Percentiles rank a stretch among this genome's conserved stretches.
phyloP scores from a whole-genome alignment of 225 moss, liverwort and hornwort genomes.

The Bryoerythrophyllum caledonicum region DNA sequence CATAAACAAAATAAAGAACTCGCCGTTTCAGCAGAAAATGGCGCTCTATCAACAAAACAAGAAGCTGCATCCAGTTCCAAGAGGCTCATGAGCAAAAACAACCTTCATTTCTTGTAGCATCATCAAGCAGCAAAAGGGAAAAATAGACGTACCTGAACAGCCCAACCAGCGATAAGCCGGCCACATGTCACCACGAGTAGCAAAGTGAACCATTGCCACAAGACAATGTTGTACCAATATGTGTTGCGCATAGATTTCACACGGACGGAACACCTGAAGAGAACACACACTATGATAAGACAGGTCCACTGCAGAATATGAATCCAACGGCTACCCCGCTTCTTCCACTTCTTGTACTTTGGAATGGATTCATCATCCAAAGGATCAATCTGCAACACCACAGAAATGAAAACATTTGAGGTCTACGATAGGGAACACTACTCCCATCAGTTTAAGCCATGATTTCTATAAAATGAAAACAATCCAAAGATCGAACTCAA shows the following conservation, averaged over 20 bases:
- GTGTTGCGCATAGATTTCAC: conserved; percentile 52
- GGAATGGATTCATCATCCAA: conserved; percentile 96
- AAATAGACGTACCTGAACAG: conserved; percentile 64
- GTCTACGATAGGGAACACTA: too few species aligned
- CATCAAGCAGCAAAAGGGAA: conserved; percentile 9
- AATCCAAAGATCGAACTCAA: too few species aligned
- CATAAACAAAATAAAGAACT: conserved; percentile 98
- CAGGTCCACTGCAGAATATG: conserved; percentile 63
- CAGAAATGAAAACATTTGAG: too few species aligned
- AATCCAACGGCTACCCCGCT: conserved; percentile 63
- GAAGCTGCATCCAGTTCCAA: conserved; percentile 83
- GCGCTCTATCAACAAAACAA: conserved; percentile 90
- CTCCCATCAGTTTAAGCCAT: too few species aligned
- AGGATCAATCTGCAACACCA: conserved; percentile 66
- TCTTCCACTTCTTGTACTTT: conserved; percentile 78
- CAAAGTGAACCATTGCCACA: conserved; percentile 98
- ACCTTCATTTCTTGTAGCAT: background rate
- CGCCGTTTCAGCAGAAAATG: conserved; percentile 95
- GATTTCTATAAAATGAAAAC: too few species aligned
- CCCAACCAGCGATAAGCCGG: conserved; percentile 93
- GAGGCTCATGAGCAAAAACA: conserved; percentile 29
- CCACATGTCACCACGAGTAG: conserved; percentile 88
- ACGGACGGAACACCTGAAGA: conserved; percentile 74
- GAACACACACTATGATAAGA: conserved; percentile 58
- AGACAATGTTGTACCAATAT: conserved; percentile 72